Evolutionary conservation across 495 filamentous ascomycete species (phyloP).

Genomic region (Jackrogersella multiformis): DNA sequence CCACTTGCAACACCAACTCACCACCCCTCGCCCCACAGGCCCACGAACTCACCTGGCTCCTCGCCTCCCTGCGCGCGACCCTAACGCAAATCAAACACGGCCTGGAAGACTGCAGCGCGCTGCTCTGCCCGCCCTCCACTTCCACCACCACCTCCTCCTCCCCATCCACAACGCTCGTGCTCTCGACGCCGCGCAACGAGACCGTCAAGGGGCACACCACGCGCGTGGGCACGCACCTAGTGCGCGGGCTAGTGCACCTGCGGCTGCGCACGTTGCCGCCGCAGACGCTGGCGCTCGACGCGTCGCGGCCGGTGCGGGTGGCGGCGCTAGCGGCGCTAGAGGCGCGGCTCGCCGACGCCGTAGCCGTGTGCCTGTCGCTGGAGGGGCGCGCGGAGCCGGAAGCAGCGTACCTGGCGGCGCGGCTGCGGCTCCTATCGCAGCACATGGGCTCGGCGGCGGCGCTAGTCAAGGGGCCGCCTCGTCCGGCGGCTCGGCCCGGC

Average conservation of each 20-base stretch:
- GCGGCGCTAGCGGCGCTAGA: constrained; percentile 74
- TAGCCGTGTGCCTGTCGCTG: constrained; percentile 79
- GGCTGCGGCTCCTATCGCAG: constrained; percentile 78
- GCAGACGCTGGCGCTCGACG: constrained; percentile 59
- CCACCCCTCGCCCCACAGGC: constrained; percentile 32
- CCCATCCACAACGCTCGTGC: constrained; percentile 82
- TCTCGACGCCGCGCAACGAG: constrained; percentile 88
- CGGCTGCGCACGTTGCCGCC: constrained; percentile 60
- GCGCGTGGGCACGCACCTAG: constrained; percentile 76
- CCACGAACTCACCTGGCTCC: constrained; percentile 87
- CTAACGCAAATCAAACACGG: constrained; percentile 81
- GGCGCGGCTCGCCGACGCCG: constrained; percentile 75
- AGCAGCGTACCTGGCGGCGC: constrained; percentile 78
- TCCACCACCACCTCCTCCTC: constrained; percentile 75
- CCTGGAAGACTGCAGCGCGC: constrained; percentile 84
- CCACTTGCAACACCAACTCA: too few species aligned
- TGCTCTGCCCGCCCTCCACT: constrained; percentile 75
- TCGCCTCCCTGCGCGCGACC: constrained; percentile 78
- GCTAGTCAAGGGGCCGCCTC: constrained; percentile 66
- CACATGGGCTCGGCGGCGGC: constrained; percentile 74
- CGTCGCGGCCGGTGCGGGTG: constrained; percentile 68
- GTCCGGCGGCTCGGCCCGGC: constrained; percentile 28
- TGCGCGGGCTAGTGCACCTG: constrained; percentile 70
- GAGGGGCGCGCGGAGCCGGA: constrained; percentile 55
- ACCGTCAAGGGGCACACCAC: constrained; percentile 91